A percentile compares a stretch with the other conserved stretches of the same genome.
Conservation (phyloP, 2,329 filamentous ascomycete species). For the Herpotrichia juniperi region DNA sequence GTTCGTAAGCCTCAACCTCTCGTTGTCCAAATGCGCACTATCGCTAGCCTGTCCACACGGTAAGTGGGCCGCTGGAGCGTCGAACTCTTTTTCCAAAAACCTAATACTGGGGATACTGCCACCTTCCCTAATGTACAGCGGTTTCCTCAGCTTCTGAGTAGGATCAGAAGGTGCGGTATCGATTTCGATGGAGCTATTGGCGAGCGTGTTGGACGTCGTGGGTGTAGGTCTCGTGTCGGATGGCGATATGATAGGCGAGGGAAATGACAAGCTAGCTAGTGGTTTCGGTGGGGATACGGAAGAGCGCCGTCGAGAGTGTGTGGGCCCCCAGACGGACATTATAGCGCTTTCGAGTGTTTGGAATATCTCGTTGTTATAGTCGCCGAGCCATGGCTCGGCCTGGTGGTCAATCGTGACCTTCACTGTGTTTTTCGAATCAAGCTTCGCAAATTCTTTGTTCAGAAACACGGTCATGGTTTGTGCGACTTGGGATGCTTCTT, state of each 20-base stretch:
- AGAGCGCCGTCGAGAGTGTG: constrained; percentile 40
- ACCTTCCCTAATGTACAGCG: constrained; percentile 93
- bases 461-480: constrained; percentile 71
- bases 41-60: constrained; percentile 96
- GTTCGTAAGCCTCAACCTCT: constrained; percentile 86
- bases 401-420: constrained; percentile 87
- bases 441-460: constrained; percentile 70
- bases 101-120: constrained; percentile 94
- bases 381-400: constrained; percentile 95
- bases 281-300: constrained; percentile 20
- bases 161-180: constrained; percentile 10
- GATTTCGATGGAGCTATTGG: constrained; percentile 46
- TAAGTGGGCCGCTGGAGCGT: constrained; percentile 86
- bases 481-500: constrained; percentile 81
- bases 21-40: constrained; percentile 91
- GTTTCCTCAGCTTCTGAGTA: constrained; percentile 54
- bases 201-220: constrained; percentile 59
- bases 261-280: constrained; percentile 7
- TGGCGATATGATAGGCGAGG: background rate
- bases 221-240: constrained; percentile 39
- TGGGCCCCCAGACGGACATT: constrained; percentile 79
- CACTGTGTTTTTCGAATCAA: constrained; percentile 82
- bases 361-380: constrained; percentile 90
- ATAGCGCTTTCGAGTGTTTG: constrained; percentile 85
- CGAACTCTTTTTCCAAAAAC: constrained; percentile 93